phyloP scores from a whole-genome alignment of 1,284 basidiomycete species.

The Cutaneotrichosporon daszewskae region DNA sequence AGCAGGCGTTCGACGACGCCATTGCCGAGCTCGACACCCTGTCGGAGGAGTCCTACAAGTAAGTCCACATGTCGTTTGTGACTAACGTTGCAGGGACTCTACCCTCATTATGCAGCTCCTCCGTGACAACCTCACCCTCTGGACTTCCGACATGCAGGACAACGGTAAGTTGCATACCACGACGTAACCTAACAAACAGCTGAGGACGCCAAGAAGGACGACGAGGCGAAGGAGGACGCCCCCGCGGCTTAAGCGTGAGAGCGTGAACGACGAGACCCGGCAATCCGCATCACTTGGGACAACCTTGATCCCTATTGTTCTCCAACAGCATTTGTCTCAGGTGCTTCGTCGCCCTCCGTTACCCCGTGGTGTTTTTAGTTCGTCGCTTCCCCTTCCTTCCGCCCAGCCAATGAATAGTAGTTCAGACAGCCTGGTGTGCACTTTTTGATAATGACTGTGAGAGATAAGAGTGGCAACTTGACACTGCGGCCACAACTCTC shows the following conservation, averaged over 20 bases:
- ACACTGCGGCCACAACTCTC: too few species aligned
- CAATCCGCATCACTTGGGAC: constrained; percentile 17
- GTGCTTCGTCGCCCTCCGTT: constrained; percentile 16
- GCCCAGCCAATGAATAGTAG: constrained; percentile 21
- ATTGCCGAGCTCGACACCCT: constrained; percentile 99
- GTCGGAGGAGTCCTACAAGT: constrained; percentile 99
- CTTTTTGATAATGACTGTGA: constrained; percentile 15
- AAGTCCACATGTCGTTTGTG: too few species aligned
- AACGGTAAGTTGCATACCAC: constrained; percentile 20
- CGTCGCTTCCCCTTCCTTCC: constrained; percentile 14
- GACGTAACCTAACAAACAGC: constrained; percentile 2
- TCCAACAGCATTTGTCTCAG: constrained; percentile 17
- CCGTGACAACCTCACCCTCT: constrained; percentile 96
- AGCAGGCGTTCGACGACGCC: constrained; percentile 99
- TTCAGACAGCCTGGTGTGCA: constrained; percentile 16
- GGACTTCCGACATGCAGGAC: constrained; percentile 87
- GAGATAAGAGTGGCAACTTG: too few species aligned
- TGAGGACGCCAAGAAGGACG: constrained; percentile 34
- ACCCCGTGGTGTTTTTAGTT: constrained; percentile 22
- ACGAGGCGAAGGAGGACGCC: constrained; percentile 40
- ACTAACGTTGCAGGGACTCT: too few species aligned
- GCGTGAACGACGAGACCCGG: constrained; percentile 16
- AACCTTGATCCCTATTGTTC: constrained; percentile 17
- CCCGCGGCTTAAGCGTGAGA: constrained; percentile 30
- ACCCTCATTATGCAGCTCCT: constrained; percentile 99